These are phyloP conservation scores for Caloboletus inedulis DNA, from an alignment of 1,284 basidiomycete species.

Conservation along the genomic window DNA sequence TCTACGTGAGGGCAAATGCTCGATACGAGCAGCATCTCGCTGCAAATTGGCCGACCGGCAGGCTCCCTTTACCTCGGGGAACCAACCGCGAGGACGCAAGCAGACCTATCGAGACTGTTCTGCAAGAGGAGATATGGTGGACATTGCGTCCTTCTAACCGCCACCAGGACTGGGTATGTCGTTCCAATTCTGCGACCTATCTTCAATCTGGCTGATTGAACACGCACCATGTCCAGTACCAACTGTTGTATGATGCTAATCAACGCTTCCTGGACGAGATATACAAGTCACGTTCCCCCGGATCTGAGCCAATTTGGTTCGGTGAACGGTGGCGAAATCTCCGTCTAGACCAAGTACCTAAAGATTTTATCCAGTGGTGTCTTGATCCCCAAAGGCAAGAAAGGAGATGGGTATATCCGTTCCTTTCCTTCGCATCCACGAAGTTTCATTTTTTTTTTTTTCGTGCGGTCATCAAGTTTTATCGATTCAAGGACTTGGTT, in stretches of 20 bases:
- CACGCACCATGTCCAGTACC: constrained; percentile 9
- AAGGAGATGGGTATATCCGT: constrained; percentile 8
- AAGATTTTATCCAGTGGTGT: constrained; percentile 9
- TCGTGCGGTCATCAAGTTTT: background rate
- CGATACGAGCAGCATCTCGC: constrained; percentile 19
- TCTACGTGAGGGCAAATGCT: constrained; percentile 8
- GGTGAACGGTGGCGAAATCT: constrained; percentile 15
- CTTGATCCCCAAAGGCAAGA: background rate
- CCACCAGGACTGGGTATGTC: constrained; percentile 10
- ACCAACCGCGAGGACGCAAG: background rate
- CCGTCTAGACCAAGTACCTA: constrained; percentile 15
- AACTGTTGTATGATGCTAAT: constrained; percentile 8
- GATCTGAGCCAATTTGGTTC: constrained; percentile 27
- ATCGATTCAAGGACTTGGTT: constrained; percentile 12
- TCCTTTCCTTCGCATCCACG: background rate
- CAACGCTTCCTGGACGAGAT: constrained; percentile 13
- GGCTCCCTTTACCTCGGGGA: constrained; percentile 8
- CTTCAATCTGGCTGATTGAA: background rate
- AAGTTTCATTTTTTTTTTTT: background rate
- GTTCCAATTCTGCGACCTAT: background rate
- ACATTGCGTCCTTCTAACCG: constrained; percentile 10
- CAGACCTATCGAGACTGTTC: constrained; percentile 12
- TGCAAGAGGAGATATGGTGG: constrained; percentile 16
- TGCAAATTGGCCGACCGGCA: constrained; percentile 1
- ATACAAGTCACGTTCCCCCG: constrained; percentile 22